These are phyloP conservation scores for Aspergillus uvarum DNA, from an alignment of 2,329 filamentous ascomycete species.

Conservation along the genomic window DNA sequence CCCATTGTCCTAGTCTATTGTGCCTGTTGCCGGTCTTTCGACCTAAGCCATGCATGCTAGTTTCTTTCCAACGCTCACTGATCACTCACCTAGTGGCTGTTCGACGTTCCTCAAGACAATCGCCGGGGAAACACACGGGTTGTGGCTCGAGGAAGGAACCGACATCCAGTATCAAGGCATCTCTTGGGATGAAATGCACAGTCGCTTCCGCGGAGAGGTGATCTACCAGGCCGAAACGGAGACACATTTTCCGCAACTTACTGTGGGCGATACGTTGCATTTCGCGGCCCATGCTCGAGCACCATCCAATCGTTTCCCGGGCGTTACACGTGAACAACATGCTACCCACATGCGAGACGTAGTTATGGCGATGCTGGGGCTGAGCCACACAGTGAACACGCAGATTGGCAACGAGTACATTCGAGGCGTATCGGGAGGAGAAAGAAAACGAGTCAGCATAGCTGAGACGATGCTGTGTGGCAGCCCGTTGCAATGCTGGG, in stretches of 20 bases:
- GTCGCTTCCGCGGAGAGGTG: conserved; percentile 74
- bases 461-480: conserved; percentile 52
- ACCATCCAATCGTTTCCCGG: conserved; percentile 40
- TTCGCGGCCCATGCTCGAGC: conserved; percentile 68
- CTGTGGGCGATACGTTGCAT: conserved; percentile 72
- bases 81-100: conserved; percentile 50
- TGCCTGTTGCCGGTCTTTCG: not conserved
- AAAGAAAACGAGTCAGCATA: conserved; percentile 60
- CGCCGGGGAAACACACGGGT: conserved; percentile 77
- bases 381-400: conserved; percentile 53
- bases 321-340: conserved; percentile 46
- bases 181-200: conserved; percentile 70
- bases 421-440: conserved; percentile 60
- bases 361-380: conserved; percentile 55
- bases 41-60: not conserved
- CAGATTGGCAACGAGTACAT: conserved; percentile 55
- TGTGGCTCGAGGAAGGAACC: conserved; percentile 67
- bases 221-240: conserved; percentile 85
- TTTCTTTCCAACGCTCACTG: not conserved
- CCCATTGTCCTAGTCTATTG: not conserved
- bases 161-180: conserved; percentile 75
- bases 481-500: conserved; percentile 48
- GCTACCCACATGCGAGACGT: conserved; percentile 50
- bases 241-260: conserved; percentile 74
- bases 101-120: conserved; percentile 84